Evolutionary conservation across 2,329 filamentous ascomycete species (phyloP).

Genomic region (Zymoseptoria pseudotritici): DNA sequence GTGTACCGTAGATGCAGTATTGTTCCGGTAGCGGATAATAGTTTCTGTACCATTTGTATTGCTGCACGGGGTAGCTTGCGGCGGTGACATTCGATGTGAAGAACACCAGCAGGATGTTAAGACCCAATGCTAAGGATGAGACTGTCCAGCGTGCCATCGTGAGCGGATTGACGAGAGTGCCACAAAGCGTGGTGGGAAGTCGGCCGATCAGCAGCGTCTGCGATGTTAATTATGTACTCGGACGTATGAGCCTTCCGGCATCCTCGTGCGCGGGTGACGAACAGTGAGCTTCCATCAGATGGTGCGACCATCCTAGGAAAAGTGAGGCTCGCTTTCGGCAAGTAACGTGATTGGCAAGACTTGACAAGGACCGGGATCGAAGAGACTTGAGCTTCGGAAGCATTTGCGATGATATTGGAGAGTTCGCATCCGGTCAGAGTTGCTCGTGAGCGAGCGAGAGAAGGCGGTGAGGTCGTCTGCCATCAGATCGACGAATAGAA

Average conservation of each 20-base stretch:
- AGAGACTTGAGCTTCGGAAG: not conserved
- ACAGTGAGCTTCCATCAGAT: not conserved
- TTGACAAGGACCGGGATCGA: not conserved
- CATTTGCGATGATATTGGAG: no score
- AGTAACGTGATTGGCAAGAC: not conserved
- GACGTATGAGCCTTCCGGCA: not conserved
- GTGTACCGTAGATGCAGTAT: slow-evolving; percentile 10
- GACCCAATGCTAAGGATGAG: not conserved
- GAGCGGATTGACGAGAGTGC: not conserved
- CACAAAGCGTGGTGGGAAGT: not conserved
- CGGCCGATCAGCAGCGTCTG: not conserved
- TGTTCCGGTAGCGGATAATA: slow-evolving; percentile 10
- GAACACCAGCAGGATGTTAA: not conserved
- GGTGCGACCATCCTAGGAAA: not conserved
- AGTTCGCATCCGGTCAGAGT: no score
- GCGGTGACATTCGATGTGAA: not conserved
- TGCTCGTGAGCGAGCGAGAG: no score
- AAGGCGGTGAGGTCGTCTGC: not conserved
- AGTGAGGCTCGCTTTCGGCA: not conserved
- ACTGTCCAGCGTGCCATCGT: not conserved
- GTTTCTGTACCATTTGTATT: slow-evolving; percentile 14
- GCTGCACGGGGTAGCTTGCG: not conserved
- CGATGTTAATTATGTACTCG: not conserved
- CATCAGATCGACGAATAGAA: not conserved
- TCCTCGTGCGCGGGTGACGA: no score